Percentiles rank a stretch among this genome's conserved stretches.
Evolutionary conservation across 306 rosid species (phyloP).

Genomic region (Carpinus fangiana): DNA sequence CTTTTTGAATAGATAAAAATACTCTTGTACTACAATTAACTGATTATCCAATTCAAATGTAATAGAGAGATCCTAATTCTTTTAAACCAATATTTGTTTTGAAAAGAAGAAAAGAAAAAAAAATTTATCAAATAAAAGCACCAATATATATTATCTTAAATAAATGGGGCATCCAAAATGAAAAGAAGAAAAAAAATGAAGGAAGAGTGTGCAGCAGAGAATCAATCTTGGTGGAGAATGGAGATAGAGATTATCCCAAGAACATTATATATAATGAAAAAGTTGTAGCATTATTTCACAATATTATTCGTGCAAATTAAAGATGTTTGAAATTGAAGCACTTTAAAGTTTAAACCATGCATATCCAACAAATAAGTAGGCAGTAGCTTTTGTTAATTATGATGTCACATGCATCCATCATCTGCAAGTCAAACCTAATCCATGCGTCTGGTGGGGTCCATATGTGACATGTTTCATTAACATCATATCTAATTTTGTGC

Average conservation of each 20-base stretch:
- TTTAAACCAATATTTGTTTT: too few relatives aligned
- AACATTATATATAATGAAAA: conserved; percentile 1
- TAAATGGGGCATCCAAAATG: neutral
- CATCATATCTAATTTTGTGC: conserved; percentile 13
- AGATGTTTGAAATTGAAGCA: conserved; percentile 18
- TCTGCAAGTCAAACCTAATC: conserved; percentile 45
- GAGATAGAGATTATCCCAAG: conserved; percentile 25
- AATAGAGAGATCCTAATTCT: too few relatives aligned
- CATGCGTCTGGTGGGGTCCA: conserved; percentile 31
- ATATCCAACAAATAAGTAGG: conserved; percentile 29
- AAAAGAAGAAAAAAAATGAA: neutral
- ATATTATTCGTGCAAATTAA: conserved; percentile 22
- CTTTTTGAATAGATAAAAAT: too few relatives aligned
- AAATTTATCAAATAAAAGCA: too few relatives aligned
- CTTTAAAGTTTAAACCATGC: conserved; percentile 26
- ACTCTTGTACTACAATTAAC: too few relatives aligned
- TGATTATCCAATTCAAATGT: too few relatives aligned
- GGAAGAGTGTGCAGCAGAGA: neutral
- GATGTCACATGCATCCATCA: conserved; percentile 44
- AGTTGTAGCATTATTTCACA: conserved; percentile 1
- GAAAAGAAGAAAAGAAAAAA: too few relatives aligned
- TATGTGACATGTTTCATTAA: conserved; percentile 14
- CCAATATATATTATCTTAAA: neutral
- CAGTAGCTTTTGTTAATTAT: conserved; percentile 47
- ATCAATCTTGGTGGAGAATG: conserved; percentile 30